A percentile compares a stretch with the other conserved stretches of the same genome.
Conservation (phyloP, 352 stramenopile genomes). For the Stephanocyclus meneghinianus region DNA sequence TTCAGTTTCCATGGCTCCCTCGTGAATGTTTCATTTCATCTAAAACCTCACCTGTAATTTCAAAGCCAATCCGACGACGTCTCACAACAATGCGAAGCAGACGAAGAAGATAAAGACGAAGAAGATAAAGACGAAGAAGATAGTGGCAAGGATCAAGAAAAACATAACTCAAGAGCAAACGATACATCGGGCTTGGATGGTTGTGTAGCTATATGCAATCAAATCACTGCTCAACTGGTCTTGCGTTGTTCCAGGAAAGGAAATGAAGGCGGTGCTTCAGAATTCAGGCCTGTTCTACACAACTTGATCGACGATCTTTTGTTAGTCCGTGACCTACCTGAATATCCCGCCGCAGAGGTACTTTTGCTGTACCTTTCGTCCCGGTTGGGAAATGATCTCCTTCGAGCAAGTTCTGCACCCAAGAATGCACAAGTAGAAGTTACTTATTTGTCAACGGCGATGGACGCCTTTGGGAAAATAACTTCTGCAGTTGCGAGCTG, state of each 20-base stretch:
- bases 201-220: constrained; percentile 64
- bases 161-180: constrained; percentile 34
- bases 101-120: constrained; percentile 35
- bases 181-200: constrained; percentile 55
- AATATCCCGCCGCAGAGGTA: constrained; percentile 80
- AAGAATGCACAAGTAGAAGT: constrained; percentile 52
- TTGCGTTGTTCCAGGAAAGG: constrained; percentile 73
- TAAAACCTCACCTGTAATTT: not conserved
- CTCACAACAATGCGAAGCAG: constrained; percentile 38
- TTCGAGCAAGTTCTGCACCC: constrained; percentile 42
- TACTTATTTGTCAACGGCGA: constrained; percentile 76
- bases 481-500: constrained; percentile 62
- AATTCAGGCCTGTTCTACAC: constrained; percentile 77
- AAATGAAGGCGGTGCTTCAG: constrained; percentile 78
- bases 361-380: constrained; percentile 66
- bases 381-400: constrained; percentile 48
- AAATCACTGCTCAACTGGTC: constrained; percentile 72
- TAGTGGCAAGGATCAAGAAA: constrained; percentile 25
- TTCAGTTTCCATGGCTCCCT: not conserved
- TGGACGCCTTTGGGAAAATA: constrained; percentile 80
- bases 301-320: constrained; percentile 83
- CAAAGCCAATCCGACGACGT: constrained; percentile 24
- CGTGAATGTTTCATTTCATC: not conserved
- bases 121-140: constrained; percentile 41
- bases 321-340: constrained; percentile 62